Base-by-base conservation (phyloP, 169 alveolate genomes). In the Babesia ovata region DNA sequence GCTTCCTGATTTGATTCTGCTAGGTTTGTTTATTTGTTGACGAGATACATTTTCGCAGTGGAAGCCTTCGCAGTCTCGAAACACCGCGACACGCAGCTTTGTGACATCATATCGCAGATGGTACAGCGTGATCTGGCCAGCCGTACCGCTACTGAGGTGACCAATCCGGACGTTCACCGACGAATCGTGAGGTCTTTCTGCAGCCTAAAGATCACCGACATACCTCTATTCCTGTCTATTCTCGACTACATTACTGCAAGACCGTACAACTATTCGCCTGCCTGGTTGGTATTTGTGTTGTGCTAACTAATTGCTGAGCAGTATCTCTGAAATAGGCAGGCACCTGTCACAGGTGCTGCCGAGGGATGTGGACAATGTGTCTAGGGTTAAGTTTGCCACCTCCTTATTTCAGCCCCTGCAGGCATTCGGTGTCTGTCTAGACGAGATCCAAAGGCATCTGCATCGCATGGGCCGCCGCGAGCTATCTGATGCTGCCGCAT, bases 171-270 rank as follows among this genome's bases (percentile, higher is more conserved):
- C 24, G 44, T 89, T 6, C 33, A 70, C 22, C 73, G 86, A 36
- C 67, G 82, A 63, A 71, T 67, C 17, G 72, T 83, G 9, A 17
- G 53, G 44, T 73, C 90, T 0, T 89, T 78, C 62, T 44, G 62
- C 65, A 75, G 44, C 36, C 60, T 84, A 52, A 89, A 90, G 70
- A 71, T 90, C n/a, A 90, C 86, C 71, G 94, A 90, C 49, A 63
- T 86, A 33, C 58, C 61, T 2, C 79, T 90, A n/a, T 83, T 86
- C 70, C 74, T 48, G 17, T 73, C 60, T 63, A 65, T 81, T 16
- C 52, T 81, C 29, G 62, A 59, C 12, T 12, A 73, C 19, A 67
- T 65, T 36, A 36, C 70, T 6, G 28, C 13, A 7, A 6, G 45
- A 16, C 88, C 84, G 19, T 81, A 81, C 45, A 57, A 81, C 39